Conservation (phyloP, 2,329 filamentous ascomycete species). For the Diaporthe citrichinensis region DNA sequence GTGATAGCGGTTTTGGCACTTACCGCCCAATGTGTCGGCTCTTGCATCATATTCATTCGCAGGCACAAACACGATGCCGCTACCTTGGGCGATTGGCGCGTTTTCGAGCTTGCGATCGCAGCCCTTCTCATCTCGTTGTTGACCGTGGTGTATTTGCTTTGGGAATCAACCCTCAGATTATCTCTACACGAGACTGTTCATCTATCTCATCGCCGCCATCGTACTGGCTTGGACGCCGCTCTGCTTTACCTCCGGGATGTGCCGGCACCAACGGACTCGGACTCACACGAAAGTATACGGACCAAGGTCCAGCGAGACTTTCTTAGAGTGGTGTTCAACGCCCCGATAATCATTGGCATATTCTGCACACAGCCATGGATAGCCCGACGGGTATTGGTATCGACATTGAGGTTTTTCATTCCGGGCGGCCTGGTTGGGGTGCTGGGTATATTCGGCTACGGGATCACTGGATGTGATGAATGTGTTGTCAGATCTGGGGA, state of each 20-base stretch:
- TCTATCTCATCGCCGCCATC: no score
- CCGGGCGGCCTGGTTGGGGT: neutral
- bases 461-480: neutral
- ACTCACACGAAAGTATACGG: no score
- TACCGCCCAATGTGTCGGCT: neutral
- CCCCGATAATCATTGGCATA: no score
- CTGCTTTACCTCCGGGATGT: no score
- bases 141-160: neutral
- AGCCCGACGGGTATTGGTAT: no score
- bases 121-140: neutral
- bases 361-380: neutral
- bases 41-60: neutral
- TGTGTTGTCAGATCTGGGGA: neutral
- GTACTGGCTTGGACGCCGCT: neutral
- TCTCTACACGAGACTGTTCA: no score
- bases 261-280: no score
- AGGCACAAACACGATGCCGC: neutral
- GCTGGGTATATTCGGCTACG: neutral
- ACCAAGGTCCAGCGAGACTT: no score
- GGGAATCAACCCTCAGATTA: no score
- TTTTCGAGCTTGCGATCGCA: neutral
- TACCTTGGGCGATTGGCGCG: neutral
- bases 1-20: neutral
- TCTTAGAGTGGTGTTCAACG: no score
- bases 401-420: neutral